Evolutionary conservation across 495 filamentous ascomycete species (phyloP), one percentile per base, ranked within the genome.

Genomic region (Extremus antarcticus): DNA sequence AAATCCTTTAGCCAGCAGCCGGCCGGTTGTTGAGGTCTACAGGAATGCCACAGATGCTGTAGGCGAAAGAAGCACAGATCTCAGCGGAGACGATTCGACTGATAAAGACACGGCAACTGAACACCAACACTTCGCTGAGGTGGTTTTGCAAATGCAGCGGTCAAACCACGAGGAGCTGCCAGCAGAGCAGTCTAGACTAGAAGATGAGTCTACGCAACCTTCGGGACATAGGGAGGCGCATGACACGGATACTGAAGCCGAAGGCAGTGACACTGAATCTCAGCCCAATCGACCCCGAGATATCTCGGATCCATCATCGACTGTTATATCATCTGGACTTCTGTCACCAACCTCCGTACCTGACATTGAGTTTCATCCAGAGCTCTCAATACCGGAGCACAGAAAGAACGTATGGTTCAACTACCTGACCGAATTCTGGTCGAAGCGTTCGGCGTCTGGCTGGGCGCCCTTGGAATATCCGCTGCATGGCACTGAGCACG

Each of bases 381-480:
- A 81, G 25, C 71, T 85, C 13, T 90, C 94, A 54, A 74, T 98
- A 15, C 89, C 88, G 0, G 92, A 86, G 60, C 88, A 98, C 61
- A 86, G 95, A 63, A 87, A 89, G 62, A 88, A 80, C 53, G 94
- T 89, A 19, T 77, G 96, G 50, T 82, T 97, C 82, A 94, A 90
- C 61, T 87, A 95, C 75, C 74, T 99, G 50, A 90, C 86, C 10
- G 94, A 90, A 55, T 99, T 99, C 71, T 99, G 94, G 94, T 94
- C 92, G 19, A 92, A 97, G 66, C 82, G 92, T 43, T 96, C 92
- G 20, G 88, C 94, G 40, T 95, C 88, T 70, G 90, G 90, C 43
- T 99, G 94, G 94, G 75, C 86, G n/a, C 80, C 84, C 23, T 76
- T 99, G 22, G 94, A 97, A 21, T 99, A 97, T 63, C 94, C 94